phyloP scores from a whole-genome alignment of 805 yeast genomes.

The Ascoidea tarda region DNA sequence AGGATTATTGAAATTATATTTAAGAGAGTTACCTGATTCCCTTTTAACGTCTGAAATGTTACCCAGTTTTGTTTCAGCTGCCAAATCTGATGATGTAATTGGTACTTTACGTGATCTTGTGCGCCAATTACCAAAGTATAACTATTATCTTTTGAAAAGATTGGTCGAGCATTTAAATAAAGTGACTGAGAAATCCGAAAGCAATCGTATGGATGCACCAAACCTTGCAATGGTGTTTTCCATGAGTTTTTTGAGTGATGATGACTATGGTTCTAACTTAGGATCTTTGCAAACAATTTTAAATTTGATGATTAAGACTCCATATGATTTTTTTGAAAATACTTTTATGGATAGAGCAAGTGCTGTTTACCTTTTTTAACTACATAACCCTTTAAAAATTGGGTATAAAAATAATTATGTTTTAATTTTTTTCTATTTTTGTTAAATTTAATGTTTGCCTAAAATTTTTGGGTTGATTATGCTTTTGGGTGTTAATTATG shows the following conservation, averaged over 20 bases:
- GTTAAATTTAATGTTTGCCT: too few relatives aligned
- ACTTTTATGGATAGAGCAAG: not conserved
- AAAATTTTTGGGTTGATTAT: too few relatives aligned
- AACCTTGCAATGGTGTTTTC: conserved; percentile 84
- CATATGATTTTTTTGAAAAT: conserved; percentile 18
- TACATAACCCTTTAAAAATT: too few relatives aligned
- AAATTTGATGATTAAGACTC: conserved; percentile 30
- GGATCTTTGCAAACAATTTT: conserved; percentile 38
- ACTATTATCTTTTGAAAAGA: conserved; percentile 53
- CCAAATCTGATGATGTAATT: conserved; percentile 18
- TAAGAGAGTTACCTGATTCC: conserved; percentile 82
- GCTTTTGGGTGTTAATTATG: too few relatives aligned
- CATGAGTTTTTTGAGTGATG: conserved; percentile 41
- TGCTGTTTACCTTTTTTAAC: not conserved
- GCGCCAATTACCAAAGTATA: conserved; percentile 41
- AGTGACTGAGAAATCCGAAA: conserved; percentile 50
- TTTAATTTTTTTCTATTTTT: too few relatives aligned
- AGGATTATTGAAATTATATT: conserved; percentile 71
- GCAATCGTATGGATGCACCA: conserved; percentile 77
- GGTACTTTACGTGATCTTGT: conserved; percentile 19
- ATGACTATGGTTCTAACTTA: conserved; percentile 26
- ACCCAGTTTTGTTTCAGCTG: conserved; percentile 34
- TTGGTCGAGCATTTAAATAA: conserved; percentile 56
- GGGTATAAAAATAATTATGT: too few relatives aligned
- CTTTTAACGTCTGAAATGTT: conserved; percentile 56